These are phyloP conservation scores for Fusarium setosum DNA, from an alignment of 2,329 filamentous ascomycete genomes.

Conservation along the genomic window DNA sequence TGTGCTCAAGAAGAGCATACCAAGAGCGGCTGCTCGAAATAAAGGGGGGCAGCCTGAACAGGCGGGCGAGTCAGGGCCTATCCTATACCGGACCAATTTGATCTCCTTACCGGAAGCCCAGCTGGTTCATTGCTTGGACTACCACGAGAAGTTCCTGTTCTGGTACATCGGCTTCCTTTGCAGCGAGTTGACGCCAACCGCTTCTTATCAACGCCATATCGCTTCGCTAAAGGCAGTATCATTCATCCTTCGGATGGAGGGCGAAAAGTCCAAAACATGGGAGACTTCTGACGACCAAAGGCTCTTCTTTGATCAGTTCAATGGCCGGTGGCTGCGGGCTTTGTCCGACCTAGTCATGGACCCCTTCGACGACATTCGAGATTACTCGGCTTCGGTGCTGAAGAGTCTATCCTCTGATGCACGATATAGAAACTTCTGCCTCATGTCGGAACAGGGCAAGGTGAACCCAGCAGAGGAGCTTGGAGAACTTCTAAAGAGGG, in stretches of 20 bases:
- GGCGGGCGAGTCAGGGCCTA: constrained; percentile 40
- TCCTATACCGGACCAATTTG: constrained; percentile 53
- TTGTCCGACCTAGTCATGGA: constrained; percentile 86
- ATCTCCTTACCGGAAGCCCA: constrained; percentile 52
- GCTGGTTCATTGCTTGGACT: constrained; percentile 54
- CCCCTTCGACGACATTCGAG: constrained; percentile 92
- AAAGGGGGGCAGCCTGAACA: constrained; percentile 45
- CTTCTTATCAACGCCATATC: constrained; percentile 91
- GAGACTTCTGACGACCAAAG: constrained; percentile 52
- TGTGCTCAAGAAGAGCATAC: constrained; percentile 60
- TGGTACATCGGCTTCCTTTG: constrained; percentile 82
- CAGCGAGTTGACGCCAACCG: constrained; percentile 79
- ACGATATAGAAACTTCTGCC: constrained; percentile 44
- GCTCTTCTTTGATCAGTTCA: constrained; percentile 56
- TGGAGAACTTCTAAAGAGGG: constrained; percentile 59
- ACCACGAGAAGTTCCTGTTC: constrained; percentile 73
- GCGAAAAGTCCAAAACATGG: constrained; percentile 62
- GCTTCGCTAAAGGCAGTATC: constrained; percentile 79
- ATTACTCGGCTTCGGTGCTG: constrained; percentile 63
- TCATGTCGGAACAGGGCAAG: constrained; percentile 24
- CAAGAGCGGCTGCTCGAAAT: constrained; percentile 48
- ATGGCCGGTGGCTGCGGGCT: constrained; percentile 66
- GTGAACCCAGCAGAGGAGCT: constrained; percentile 49
- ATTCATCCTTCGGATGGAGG: constrained; percentile 75
- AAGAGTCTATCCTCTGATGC: constrained; percentile 58